Percentiles rank a stretch among this genome's conserved stretches.
These are phyloP conservation scores for Talaromyces sp. DNA, from an alignment of 2,329 filamentous ascomycete species.

Conservation along the genomic window DNA sequence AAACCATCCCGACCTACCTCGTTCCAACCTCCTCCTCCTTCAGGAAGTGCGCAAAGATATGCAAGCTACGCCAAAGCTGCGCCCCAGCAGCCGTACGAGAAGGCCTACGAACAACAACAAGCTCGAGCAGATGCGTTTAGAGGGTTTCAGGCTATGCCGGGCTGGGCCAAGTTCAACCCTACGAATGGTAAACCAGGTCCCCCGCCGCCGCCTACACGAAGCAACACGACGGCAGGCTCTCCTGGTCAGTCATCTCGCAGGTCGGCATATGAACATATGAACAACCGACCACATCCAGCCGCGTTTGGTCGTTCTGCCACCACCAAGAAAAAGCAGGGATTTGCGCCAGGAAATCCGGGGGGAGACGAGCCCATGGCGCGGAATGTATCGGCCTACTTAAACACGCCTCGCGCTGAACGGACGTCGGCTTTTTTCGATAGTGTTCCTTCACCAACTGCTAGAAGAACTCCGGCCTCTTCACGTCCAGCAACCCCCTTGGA, in stretches of 20 bases:
- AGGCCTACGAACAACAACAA: constrained; percentile 33
- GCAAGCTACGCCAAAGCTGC: constrained; percentile 38
- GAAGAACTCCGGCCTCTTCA: constrained; percentile 30
- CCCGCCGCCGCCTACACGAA: constrained; percentile 14
- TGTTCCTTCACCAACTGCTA: constrained; percentile 37
- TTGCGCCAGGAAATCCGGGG: constrained; percentile 55
- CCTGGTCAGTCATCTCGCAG: constrained; percentile 23
- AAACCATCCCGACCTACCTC: constrained; percentile 19
- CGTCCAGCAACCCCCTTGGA: constrained; percentile 18
- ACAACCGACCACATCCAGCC: constrained; percentile 26
- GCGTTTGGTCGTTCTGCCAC: constrained; percentile 31
- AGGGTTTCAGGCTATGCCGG: constrained; percentile 40
- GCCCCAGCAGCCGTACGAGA: constrained; percentile 34
- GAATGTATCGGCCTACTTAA: constrained; percentile 48
- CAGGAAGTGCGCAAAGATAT: constrained; percentile 36
- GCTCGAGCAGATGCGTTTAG: constrained; percentile 42
- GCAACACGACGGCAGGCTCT: constrained; percentile 11
- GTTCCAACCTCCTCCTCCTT: constrained; percentile 23
- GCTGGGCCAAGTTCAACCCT: constrained; percentile 40
- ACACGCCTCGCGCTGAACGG: constrained; percentile 30
- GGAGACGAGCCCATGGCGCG: constrained; percentile 56
- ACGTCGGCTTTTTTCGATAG: constrained; percentile 30
- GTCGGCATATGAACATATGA: constrained; percentile 38
- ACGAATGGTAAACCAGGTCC: constrained; percentile 26
- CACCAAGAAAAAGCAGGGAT: constrained; percentile 52